Base-by-base conservation (phyloP, 1,139 yeast genomes). In the Lodderomyces elongisporus region DNA sequence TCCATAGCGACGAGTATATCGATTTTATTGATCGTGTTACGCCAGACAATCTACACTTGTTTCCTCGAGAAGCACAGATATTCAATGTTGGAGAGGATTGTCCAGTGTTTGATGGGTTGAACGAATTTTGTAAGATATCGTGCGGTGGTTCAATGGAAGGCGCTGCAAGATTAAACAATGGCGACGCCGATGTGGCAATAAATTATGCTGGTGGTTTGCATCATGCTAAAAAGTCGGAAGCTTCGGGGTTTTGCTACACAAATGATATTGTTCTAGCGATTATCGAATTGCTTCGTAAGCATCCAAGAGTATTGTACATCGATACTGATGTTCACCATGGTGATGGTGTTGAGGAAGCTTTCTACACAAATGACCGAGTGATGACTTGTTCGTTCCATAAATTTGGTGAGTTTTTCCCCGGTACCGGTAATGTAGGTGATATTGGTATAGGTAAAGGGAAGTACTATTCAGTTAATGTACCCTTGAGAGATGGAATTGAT, bases 31-130 rank as follows among this genome's bases (percentile, higher is more conserved):
- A 94, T 34, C 71, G 97, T 36, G 96, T 88, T 20, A 82, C 96
- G 3, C 97, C 97, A 2, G 97, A 91, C 54, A 91, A 89, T 56
- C 70, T 89, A 61, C 96, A 89, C 42, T 62, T 83, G 70, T 89
- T 89, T 56, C 80, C 85, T 48, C 85, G 88, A 55, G 98, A 91
- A 59, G 95, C 87, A 55, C 84, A 84, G 35, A 87, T 88, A 57
- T 91, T 91, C 66, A 91, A 91, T 56, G 96, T 91, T 22, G 97
- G 97, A 30, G 96, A 88, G 51, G 98, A 91, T 58, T 91, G 98
- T 59, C 98, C 98, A 2, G 93, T 91, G 15, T 91, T 91, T 56
- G 97, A 89, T 51, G 97, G 97, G 7, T 70, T 91, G 51, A 89
- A 81, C 55, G 95, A 88, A 45, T 89, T 87, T 56, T 81, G 91